Base-by-base conservation (phyloP, 2,329 filamentous ascomycete species). In the Colletotrichum lentis region DNA sequence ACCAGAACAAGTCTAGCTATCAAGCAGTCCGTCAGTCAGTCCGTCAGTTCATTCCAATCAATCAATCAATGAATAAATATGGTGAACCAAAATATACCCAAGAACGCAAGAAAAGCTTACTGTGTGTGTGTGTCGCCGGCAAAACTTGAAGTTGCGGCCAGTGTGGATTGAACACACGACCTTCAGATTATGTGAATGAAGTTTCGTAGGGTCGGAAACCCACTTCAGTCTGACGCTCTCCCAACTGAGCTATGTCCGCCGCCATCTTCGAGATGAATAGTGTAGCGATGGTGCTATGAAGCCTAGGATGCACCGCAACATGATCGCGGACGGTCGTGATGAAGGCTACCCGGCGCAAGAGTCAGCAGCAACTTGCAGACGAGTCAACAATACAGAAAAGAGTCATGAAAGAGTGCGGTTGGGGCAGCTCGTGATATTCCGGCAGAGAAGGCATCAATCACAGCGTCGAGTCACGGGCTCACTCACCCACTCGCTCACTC, bases 141-240 rank as follows among this genome's bases (percentile, higher is more conserved):
- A 65, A 68, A 68, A 68, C 12, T 7, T 49, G 62, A 68, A 50
- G 22, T 52, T 68, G 65, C 65, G 65, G 65, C 65, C 65, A 68
- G 65, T 68, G 65, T 68, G 65, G 65, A 68, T 68, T 68, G 65
- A 68, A 68, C 65, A 68, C 64, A 67, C 64, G 64, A 67, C 64
- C 64, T 67, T 67, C 64, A 67, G 64, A 67, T 67, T 53, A 31
- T 56, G 22, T 47, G 65, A 68, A 52, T 68, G 65, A 68, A 68
- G 65, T 68, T 65, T 60, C 4, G 27, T 5, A 60, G 65, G 62
- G 62, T 60, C 7, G 0, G 1, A 16, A 65, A 60, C 62, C 65
- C 62, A 60, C 65, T 68, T 68, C 65, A 68, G 65, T 68, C 65
- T 68, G 65, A 68, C 65, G 65, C 65, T 68, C 65, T 68, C 65